phyloP scores from a whole-genome alignment of 805 yeast genomes.

The Lipomyces chichibuensis region DNA sequence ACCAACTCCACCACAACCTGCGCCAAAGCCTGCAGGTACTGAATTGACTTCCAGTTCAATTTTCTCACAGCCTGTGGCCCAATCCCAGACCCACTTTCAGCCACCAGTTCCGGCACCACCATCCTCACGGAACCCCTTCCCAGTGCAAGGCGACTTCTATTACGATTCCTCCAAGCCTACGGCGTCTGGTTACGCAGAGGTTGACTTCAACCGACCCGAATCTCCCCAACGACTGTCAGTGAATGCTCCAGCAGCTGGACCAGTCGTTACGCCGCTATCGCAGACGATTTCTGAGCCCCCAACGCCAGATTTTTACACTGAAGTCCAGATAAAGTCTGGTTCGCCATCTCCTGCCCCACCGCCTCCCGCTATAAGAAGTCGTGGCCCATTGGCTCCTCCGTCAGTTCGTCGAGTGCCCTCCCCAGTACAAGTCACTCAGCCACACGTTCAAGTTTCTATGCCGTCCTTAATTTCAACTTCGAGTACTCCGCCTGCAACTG shows the following conservation, averaged over 20 bases:
- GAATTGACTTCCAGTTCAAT: constrained; percentile 11
- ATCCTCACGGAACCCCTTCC: constrained; percentile 30
- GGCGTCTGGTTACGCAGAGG: constrained; percentile 17
- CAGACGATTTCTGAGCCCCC: constrained; percentile 5
- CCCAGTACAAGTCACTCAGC: neutral
- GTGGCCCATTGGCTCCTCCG: neutral
- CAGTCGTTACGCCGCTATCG: constrained; percentile 19
- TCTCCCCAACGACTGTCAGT: constrained; percentile 6
- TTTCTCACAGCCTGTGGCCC: constrained; percentile 18
- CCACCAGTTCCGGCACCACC: neutral
- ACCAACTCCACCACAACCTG: constrained; percentile 14
- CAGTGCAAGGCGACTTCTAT: constrained; percentile 10
- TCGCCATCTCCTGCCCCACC: neutral
- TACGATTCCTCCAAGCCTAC: constrained; percentile 7
- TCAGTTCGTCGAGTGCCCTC: neutral
- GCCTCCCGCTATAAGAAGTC: neutral
- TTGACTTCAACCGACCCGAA: constrained; percentile 18
- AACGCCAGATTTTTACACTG: neutral
- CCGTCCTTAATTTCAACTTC: constrained; percentile 21
- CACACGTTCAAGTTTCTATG: constrained; percentile 7
- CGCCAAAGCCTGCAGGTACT: constrained; percentile 16
- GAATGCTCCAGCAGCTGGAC: neutral
- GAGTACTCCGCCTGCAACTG: constrained; percentile 12
- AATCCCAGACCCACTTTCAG: constrained; percentile 1
- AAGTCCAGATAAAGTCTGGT: neutral